Evolutionary conservation across 116 monocot species (phyloP).

Genomic region (Papilionanthe hybrid): DNA sequence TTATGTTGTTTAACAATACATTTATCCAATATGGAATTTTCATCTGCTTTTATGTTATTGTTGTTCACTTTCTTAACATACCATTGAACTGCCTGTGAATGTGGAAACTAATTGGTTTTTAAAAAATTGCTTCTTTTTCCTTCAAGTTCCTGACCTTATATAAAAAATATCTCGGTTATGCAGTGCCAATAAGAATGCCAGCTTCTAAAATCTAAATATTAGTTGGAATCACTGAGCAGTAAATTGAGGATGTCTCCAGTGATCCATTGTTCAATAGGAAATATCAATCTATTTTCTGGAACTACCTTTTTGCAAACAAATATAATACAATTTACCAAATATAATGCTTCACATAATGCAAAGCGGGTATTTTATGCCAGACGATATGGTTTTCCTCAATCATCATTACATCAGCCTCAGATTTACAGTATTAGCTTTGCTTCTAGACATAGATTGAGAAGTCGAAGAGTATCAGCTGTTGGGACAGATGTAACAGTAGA

Average conservation of each 20-base stretch:
- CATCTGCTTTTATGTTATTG: not conserved
- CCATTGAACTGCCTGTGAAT: not conserved
- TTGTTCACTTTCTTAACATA: not conserved
- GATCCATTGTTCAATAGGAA: slow-evolving; percentile 65
- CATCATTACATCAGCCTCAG: slow-evolving; percentile 31
- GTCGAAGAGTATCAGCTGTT: slow-evolving; percentile 40
- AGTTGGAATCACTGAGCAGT: slow-evolving; percentile 5
- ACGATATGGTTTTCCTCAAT: slow-evolving; percentile 25
- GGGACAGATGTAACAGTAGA: slow-evolving; percentile 63
- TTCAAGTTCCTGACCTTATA: not conserved
- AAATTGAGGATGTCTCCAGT: slow-evolving; percentile 59
- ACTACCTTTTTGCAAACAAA: slow-evolving; percentile 35
- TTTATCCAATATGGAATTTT: not conserved
- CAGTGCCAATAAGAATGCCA: slow-evolving; percentile 22
- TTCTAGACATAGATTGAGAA: slow-evolving; percentile 24
- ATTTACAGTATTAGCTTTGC: slow-evolving; percentile 27
- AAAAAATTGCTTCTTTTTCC: not conserved
- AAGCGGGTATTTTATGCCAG: slow-evolving; percentile 21
- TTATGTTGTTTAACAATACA: not conserved
- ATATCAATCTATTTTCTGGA: slow-evolving; percentile 53
- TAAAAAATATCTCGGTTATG: slow-evolving; percentile 2
- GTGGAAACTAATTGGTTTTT: not conserved
- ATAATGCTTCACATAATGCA: slow-evolving; percentile 18
- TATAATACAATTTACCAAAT: slow-evolving; percentile 35
- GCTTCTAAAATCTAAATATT: slow-evolving; percentile 4